A percentile compares a stretch with the other conserved stretches of the same genome.
Evolutionary conservation across 176 grass and related monocot genomes (phyloP).

Genomic region (Oropetium thomaeum): DNA sequence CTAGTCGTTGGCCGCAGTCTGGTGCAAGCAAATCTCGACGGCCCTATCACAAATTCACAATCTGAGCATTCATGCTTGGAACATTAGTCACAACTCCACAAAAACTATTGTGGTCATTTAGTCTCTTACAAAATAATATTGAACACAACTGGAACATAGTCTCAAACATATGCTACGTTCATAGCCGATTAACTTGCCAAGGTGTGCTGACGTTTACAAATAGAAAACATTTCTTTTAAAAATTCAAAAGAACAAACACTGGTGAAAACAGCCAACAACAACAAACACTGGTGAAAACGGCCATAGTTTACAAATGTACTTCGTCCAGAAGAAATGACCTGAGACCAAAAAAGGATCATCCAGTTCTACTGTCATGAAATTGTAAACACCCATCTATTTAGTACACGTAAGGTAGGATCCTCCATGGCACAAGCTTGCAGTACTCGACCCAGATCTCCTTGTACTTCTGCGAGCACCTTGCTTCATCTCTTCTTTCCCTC

Average conservation of each 20-base stretch:
- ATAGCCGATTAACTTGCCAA: neutral
- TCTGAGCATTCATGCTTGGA: neutral
- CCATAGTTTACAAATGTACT: neutral
- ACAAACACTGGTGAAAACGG: neutral
- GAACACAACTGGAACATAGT: neutral
- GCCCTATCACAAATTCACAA: too few species aligned
- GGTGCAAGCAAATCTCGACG: too few species aligned
- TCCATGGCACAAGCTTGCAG: slow-evolving; percentile 80
- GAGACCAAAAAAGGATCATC: neutral
- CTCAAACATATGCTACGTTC: neutral
- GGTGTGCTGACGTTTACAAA: neutral
- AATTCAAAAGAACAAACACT: neutral
- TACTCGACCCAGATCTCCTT: slow-evolving; percentile 89
- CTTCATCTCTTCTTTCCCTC: slow-evolving; percentile 93
- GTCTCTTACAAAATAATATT: neutral
- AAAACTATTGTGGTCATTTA: neutral
- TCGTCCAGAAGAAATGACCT: neutral
- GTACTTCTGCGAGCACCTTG: slow-evolving; percentile 86
- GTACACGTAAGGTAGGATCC: slow-evolving; percentile 87
- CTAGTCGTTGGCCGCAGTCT: too few species aligned
- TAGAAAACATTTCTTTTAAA: neutral
- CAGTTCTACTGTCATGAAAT: neutral
- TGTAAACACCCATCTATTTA: slow-evolving; percentile 10
- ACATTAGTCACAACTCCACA: neutral
- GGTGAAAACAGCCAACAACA: neutral